phyloP scores from a whole-genome alignment of 140 eudicot genomes.

The Oenanthe javanica region DNA sequence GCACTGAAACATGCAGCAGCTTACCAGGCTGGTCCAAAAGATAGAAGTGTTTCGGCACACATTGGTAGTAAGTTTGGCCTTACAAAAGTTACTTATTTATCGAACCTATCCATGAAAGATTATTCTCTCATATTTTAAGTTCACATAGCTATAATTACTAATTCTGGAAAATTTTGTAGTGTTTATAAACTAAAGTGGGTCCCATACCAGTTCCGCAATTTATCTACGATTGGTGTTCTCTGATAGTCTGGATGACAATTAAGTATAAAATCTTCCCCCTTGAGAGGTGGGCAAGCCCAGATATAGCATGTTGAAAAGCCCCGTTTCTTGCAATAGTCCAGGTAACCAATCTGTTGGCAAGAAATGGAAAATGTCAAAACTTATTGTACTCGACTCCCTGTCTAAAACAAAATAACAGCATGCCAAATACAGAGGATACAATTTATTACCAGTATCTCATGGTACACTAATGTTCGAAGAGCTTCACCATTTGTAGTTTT shows the following conservation, averaged over 20 bases:
- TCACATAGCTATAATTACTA: not conserved
- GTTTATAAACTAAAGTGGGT: not conserved
- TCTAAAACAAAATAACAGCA: not conserved
- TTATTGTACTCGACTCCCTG: not conserved
- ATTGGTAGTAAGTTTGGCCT: not conserved
- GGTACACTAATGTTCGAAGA: conserved; percentile 92
- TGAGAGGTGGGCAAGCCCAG: conserved; percentile 93
- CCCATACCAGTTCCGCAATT: conserved; percentile 65
- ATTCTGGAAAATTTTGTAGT: not conserved
- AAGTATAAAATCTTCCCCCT: conserved; percentile 81
- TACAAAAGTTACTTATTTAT: not conserved
- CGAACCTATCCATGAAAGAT: not conserved
- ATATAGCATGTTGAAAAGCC: conserved; percentile 83
- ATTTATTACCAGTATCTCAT: conserved; percentile 61
- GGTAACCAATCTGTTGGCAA: conserved; percentile 65
- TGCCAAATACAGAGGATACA: not conserved
- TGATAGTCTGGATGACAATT: conserved; percentile 87
- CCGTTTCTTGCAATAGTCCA: conserved; percentile 80
- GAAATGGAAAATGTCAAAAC: not conserved
- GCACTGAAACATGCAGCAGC: too few relatives aligned
- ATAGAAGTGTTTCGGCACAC: not conserved
- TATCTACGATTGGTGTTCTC: conserved; percentile 64
- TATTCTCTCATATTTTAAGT: not conserved
- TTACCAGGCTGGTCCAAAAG: too few relatives aligned
- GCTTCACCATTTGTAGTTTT: conserved; percentile 54